Base-by-base conservation (phyloP, 805 yeast species). In the Spathaspora boniae region DNA sequence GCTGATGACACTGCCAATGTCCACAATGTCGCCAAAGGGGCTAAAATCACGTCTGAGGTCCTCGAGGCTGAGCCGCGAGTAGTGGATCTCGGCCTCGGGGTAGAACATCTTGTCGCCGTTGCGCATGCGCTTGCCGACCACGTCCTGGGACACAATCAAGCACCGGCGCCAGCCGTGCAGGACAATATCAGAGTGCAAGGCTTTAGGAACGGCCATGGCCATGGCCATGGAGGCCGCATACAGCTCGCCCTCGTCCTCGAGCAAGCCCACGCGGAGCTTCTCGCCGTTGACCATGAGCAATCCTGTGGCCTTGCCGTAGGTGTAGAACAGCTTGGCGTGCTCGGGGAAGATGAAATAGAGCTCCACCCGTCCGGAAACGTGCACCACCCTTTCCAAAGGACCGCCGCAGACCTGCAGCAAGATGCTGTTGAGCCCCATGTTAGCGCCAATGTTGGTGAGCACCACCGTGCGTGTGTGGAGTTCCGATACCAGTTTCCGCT, bases 321-420 rank as follows among this genome's bases (percentile, higher is more conserved):
- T 56, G 57, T 66, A 65, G 55, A 85, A 85, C 1, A 55, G 58
- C 6, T 46, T 44, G 0, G 93, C 89, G 51, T 72, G 73, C 20
- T 67, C 68, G 3, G 70, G 62, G n/a, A 54, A 66, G 19, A 74
- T 47, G 48, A 81, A 85, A 48, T 71, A 62, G 2, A 83, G 40
- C 40, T 74, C 77, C 8, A 78, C 32, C 5, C 30, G 26, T 6
- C 36, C 33, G 32, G 39, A 38, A 6, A 46, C 51, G 28, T 63
- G 46, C 9, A 54, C 60, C 4, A 80, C 46, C 33, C 66, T 69
- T 42, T 81, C 86, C 33, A 84, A 55, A 0, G 86, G 84, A 0
- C 94, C 94, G 2, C 93, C 89, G 44, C 68, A 62, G 0, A 82
- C 60, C 35, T 76, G 82, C 1, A 76, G 50, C 14, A 84, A 44